Evolutionary conservation across 2,329 filamentous ascomycete genomes (phyloP).

Genomic region (Hypoxylon sp.): DNA sequence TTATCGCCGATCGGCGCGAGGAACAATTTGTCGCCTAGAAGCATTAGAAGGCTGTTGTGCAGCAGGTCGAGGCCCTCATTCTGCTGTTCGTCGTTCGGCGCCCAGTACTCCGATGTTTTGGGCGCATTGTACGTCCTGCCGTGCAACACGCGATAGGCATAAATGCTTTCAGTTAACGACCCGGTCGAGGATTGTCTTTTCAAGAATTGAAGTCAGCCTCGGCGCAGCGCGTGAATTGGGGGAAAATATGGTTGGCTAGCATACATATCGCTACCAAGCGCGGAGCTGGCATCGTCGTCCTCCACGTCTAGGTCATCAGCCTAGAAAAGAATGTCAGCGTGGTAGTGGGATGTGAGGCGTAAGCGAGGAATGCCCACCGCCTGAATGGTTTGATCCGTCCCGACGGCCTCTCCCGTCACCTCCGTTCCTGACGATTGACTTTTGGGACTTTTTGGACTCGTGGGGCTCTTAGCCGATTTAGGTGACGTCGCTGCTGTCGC

Average conservation of each 20-base stretch:
- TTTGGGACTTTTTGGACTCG: constrained; percentile 2
- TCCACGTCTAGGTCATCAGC: constrained; percentile 26
- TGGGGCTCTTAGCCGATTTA: not conserved
- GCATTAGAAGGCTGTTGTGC: constrained; percentile 27
- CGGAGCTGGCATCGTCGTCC: constrained; percentile 24
- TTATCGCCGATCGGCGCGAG: constrained; percentile 59
- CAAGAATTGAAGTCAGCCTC: constrained; percentile 9
- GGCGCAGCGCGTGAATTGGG: not conserved
- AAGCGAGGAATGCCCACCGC: constrained; percentile 12
- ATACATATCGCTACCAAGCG: constrained; percentile 31
- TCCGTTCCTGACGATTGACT: constrained; percentile 16
- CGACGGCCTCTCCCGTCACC: constrained; percentile 13
- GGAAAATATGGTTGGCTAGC: not conserved
- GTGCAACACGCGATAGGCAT: constrained; percentile 31
- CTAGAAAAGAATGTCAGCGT: constrained; percentile 19
- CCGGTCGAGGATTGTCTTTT: constrained; percentile 34
- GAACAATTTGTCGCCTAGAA: constrained; percentile 57
- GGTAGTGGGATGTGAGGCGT: not conserved
- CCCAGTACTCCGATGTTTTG: constrained; percentile 36
- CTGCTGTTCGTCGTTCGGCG: constrained; percentile 39
- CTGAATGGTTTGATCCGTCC: constrained; percentile 28
- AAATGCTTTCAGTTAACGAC: constrained; percentile 35
- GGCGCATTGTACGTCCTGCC: constrained; percentile 37
- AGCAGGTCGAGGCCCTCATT: constrained; percentile 28
- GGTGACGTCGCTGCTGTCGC: constrained; percentile 22